Evolutionary conservation across 805 yeast genomes (phyloP).

Genomic region (Danielozyma ontarioensis): DNA sequence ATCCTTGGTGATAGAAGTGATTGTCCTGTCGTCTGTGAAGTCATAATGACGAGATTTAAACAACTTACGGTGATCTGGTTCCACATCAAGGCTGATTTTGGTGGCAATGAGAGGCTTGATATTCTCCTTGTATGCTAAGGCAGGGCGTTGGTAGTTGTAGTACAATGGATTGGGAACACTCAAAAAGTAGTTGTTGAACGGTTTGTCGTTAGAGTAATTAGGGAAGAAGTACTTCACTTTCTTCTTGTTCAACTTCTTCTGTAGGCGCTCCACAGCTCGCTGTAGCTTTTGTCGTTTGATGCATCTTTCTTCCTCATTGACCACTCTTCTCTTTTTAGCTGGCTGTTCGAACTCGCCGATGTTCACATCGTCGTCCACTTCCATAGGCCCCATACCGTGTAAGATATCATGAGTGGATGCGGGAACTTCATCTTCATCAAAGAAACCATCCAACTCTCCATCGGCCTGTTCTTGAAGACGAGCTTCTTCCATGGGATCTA

Average conservation of each 20-base stretch:
- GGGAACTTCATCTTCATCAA: constrained; percentile 29
- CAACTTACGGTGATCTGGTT: constrained; percentile 51
- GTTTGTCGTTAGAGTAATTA: constrained; percentile 47
- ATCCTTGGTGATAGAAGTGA: constrained; percentile 19
- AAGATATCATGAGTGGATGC: too few relatives aligned
- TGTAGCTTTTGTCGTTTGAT: constrained; percentile 26
- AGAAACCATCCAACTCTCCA: constrained; percentile 35
- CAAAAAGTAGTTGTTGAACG: constrained; percentile 59
- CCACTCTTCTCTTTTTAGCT: constrained; percentile 11
- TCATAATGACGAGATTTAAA: constrained; percentile 33
- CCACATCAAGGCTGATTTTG: constrained; percentile 55
- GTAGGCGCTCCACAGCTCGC: constrained; percentile 22
- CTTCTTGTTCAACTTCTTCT: constrained; percentile 18
- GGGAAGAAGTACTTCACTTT: constrained; percentile 55
- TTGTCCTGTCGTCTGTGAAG: constrained; percentile 2
- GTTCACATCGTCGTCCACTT: constrained; percentile 16
- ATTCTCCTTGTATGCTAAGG: constrained; percentile 25
- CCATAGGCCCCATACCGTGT: constrained; percentile 9
- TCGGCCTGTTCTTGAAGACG: constrained; percentile 30
- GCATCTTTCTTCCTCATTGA: constrained; percentile 15
- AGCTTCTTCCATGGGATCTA: constrained; percentile 11
- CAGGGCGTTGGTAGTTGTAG: constrained; percentile 50
- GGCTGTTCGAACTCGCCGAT: constrained; percentile 6
- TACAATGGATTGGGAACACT: constrained; percentile 59
- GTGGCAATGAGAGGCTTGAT: constrained; percentile 53